Percentiles rank a stretch among this genome's conserved stretches.
Conservation (phyloP, 148 eudicot species). For the Agrostemma githago region DNA sequence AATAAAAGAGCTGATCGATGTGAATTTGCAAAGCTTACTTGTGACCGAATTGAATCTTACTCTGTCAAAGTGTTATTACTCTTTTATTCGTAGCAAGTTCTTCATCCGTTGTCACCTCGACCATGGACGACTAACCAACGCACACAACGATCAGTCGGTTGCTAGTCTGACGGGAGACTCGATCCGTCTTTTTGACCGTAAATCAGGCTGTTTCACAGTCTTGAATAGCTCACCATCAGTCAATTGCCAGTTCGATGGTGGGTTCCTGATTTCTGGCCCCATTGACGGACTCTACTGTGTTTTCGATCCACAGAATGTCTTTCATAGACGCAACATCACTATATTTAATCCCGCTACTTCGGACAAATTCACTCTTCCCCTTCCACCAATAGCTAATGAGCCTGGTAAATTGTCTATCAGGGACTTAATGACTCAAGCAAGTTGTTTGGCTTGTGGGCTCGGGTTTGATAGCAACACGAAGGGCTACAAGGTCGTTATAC, state of each 20-base stretch:
- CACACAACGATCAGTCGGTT: too few species aligned
- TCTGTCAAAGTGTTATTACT: not conserved
- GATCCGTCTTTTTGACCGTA: too few species aligned
- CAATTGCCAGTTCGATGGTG: not conserved
- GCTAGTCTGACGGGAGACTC: too few species aligned
- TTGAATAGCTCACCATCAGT: not conserved
- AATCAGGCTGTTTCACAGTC: too few species aligned
- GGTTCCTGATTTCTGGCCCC: not conserved
- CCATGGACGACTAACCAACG: not conserved
- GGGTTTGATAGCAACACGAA: too few species aligned
- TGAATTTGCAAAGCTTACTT: too few species aligned
- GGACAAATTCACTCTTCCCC: not conserved
- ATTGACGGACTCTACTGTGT: slow-evolving; percentile 1
- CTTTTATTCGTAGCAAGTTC: not conserved
- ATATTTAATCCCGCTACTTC: not conserved
- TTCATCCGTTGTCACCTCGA: not conserved
- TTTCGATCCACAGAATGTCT: not conserved
- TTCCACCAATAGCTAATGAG: too few species aligned
- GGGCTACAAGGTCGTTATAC: too few species aligned
- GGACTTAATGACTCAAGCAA: too few species aligned
- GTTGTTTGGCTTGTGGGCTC: too few species aligned
- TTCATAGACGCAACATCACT: not conserved
- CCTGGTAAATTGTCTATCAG: too few species aligned
- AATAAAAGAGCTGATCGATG: too few species aligned
- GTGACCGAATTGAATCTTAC: not conserved